Conservation (phyloP, 2,329 filamentous ascomycete species). For the Penicillium olsonii region DNA sequence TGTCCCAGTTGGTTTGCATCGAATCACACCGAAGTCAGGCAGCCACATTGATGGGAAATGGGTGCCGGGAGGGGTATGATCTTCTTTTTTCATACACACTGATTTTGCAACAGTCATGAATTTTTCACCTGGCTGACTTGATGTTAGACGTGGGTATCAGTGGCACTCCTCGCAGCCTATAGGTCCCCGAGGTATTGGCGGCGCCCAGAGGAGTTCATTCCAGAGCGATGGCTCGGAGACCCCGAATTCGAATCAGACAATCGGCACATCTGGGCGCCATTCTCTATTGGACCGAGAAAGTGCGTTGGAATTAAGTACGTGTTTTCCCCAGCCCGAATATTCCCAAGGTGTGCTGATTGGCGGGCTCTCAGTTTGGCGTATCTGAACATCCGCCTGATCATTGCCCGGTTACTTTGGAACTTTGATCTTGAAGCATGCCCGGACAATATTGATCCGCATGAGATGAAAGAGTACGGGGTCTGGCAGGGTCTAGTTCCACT, state of each 20-base stretch:
- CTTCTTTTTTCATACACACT: neutral
- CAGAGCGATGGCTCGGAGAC: constrained; percentile 12
- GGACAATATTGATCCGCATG: constrained; percentile 10
- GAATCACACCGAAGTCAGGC: constrained; percentile 3
- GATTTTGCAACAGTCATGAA: neutral
- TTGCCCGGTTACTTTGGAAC: constrained; percentile 11
- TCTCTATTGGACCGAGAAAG: constrained; percentile 12
- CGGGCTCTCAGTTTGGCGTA: constrained; percentile 5
- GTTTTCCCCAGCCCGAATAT: neutral
- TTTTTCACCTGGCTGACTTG: neutral
- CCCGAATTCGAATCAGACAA: constrained; percentile 9
- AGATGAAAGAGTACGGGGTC: constrained; percentile 5
- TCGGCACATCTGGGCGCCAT: constrained; percentile 5
- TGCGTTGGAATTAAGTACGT: constrained; percentile 12
- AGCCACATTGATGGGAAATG: constrained; percentile 7
- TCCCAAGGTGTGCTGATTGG: neutral
- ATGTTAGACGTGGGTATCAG: constrained; percentile 13
- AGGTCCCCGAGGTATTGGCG: constrained; percentile 6
- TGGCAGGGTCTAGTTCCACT: constrained; percentile 5
- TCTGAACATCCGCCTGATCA: constrained; percentile 7
- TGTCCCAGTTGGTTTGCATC: constrained; percentile 9
- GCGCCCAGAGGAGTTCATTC: constrained; percentile 8
- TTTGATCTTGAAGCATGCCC: constrained; percentile 11
- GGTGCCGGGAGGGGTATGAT: constrained; percentile 8
- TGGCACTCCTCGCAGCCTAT: constrained; percentile 5